Conservation (phyloP, 257 asterid species). For the Ocimum tenuiflorum region DNA sequence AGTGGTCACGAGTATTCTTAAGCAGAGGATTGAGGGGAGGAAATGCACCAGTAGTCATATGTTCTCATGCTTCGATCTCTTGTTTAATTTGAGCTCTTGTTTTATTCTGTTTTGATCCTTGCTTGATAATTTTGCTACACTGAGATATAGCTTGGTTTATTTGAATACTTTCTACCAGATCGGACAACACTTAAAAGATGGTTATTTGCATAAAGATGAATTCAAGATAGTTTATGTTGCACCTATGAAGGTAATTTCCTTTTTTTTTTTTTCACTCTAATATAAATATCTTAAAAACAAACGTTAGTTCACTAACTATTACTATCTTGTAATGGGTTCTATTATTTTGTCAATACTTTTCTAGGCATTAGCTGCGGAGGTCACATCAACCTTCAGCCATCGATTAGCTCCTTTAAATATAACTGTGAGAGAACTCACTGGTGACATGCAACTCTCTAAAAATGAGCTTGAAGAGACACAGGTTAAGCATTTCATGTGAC, state of each 20-base stretch:
- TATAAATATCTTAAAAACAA: neutral
- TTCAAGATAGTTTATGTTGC: slow-evolving; percentile 99
- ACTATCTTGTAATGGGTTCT: slow-evolving; percentile 12
- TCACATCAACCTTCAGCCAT: slow-evolving; percentile 85
- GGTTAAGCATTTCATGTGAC: slow-evolving; percentile 35
- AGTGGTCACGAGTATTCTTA: neutral
- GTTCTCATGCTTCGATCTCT: neutral
- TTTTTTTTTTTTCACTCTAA: neutral
- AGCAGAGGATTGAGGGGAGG: slow-evolving; percentile 1
- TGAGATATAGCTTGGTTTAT: slow-evolving; percentile 5
- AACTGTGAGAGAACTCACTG: slow-evolving; percentile 89
- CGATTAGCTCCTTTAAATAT: slow-evolving; percentile 81
- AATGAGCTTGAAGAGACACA: slow-evolving; percentile 94
- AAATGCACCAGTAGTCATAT: neutral
- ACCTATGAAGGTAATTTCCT: slow-evolving; percentile 88
- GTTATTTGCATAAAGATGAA: slow-evolving; percentile 89
- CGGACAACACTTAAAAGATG: slow-evolving; percentile 83
- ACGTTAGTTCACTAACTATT: slow-evolving; percentile 7
- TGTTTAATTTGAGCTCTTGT: slow-evolving; percentile 8
- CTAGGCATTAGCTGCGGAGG: slow-evolving; percentile 98
- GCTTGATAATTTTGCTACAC: slow-evolving; percentile 11
- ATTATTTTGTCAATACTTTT: slow-evolving; percentile 20
- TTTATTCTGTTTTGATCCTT: slow-evolving; percentile 12
- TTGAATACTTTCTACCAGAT: slow-evolving; percentile 42
- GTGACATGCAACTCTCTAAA: slow-evolving; percentile 96